Conservation (phyloP, 768 basidiomycete species). For the Naganishia onofrii region DNA sequence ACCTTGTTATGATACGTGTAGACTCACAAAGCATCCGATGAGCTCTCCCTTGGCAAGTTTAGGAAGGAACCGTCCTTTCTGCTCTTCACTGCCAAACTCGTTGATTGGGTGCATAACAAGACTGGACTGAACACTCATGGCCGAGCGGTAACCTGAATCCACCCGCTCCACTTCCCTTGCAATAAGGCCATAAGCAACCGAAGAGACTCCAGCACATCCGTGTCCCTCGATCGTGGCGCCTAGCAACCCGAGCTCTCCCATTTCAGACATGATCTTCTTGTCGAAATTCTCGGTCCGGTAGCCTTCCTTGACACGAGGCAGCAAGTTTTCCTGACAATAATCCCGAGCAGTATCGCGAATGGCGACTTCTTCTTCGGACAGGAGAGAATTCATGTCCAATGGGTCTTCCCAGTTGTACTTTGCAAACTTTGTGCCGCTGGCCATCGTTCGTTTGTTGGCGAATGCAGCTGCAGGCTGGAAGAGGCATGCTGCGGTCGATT, state of each 20-base stretch:
- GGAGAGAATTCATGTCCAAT: constrained; percentile 68
- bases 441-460: constrained; percentile 19
- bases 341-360: constrained; percentile 68
- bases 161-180: constrained; percentile 91
- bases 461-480: not conserved
- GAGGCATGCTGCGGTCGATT: not conserved
- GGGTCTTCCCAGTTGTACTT: constrained; percentile 66
- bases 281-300: constrained; percentile 90
- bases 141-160: constrained; percentile 94
- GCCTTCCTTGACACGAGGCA: constrained; percentile 82
- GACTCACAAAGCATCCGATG: constrained; percentile 86
- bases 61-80: constrained; percentile 88
- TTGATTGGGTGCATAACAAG: constrained; percentile 83
- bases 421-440: constrained; percentile 38
- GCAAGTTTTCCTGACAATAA: constrained; percentile 67
- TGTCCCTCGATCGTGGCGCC: constrained; percentile 92
- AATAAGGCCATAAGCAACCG: constrained; percentile 90
- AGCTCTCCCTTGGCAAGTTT: constrained; percentile 77
- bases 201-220: constrained; percentile 85
- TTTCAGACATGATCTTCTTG: constrained; percentile 72
- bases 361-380: constrained; percentile 85
- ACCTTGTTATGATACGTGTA: no score
- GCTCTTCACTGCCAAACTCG: constrained; percentile 75
- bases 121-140: constrained; percentile 78
- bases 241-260: constrained; percentile 86